Base-by-base conservation (phyloP, 2,329 filamentous ascomycete genomes). In the Venturia carpophila region DNA sequence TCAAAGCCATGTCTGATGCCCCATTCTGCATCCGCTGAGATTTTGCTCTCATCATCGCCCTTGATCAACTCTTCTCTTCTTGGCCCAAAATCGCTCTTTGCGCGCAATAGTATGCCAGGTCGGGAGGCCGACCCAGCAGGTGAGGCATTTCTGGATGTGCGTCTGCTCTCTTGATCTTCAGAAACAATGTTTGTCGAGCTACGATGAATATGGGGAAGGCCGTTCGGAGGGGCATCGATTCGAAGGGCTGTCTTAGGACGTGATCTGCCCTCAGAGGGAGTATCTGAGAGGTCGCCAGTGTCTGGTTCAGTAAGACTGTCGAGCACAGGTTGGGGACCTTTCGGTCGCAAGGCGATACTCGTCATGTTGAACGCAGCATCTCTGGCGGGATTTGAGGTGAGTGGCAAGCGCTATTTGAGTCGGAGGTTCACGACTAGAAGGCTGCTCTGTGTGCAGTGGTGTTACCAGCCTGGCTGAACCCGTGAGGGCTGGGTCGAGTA, bases 1-100 rank as follows among this genome's bases (percentile, higher is more conserved):
- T 96, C 91, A 79, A 94, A 97, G 60, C 92, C 92, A 78, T 97
- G 92, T 61, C 92, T 85, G 74, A 87, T 84, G 68, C 81, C 75
- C 73, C 81, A 83, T 68, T 80, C 78, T 68, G 79, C 82, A 67
- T 83, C 83, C 45, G 77, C 77, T 45, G 78, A 79, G 49, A 71
- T 71, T 11, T 69, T 70, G 17, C 69, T 64, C 10, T 73, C 67
- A 67, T 70, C 73, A 66, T 70, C 73, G 69, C 30, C 69, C 65
- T 70, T 74, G 58, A 69, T 68, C 49, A 68, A 67, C 15, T 72
- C 68, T 39, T 70, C 64, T 71, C 70, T 61, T 67, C 71, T 64
- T 52, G 81, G 78, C 47, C 79, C 80, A 75, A 80, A 80, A 68
- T 85, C 79, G 71, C 80, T 83, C 72, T 79, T 81, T 65, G 84